Base-by-base conservation (phyloP, 176 grass and related monocot species). In the Oryza meridionalis region DNA sequence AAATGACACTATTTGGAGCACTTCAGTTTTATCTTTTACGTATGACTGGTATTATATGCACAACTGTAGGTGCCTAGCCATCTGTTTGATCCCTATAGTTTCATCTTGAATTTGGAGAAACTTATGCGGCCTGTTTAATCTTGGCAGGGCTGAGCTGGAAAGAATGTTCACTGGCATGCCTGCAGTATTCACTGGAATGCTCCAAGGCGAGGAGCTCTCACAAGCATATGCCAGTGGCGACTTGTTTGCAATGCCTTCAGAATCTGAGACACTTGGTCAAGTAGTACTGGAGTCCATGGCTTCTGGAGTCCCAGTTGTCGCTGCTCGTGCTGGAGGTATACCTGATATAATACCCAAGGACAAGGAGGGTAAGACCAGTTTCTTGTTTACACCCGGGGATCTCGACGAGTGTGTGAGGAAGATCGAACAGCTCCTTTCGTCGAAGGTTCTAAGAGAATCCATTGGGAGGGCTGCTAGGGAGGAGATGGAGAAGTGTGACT, bases 211-310 rank as follows among this genome's bases (percentile, higher is more conserved):
- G 35, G 91, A 99, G 81, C 91, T 99, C 64, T 94, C 97, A 10
- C 80, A 88, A 75, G 97, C 91, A 2, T 99, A 99, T 1, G 97
- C 97, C n/a, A 96, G 97, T 21, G 93, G 78, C 0, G 97, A 99
- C 37, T 63, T 99, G 40, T 99, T 99, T 65, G 87, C 84, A 81
- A 99, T 99, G 97, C 97, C 97, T 72, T 99, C 97, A 26, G 97
- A 99, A 22, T 99, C 97, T 7, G 97, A 99, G 79, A 99, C 97
- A 35, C 97, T 99, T 19, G 97, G 97, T 9, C 97, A 96, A 80
- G 97, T 99, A 74, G 97, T 99, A 51, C 82, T 96, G 59, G 97
- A 99, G 81, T 92, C 97, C 69, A 99, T 99, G 97, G 92, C 97
- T 16, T 99, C 97, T 33, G 91, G 93, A 26, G 87, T 94, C 16